Evolutionary conservation across 768 basidiomycete genomes (phyloP).

Genomic region (Leccinum ochraceum): DNA sequence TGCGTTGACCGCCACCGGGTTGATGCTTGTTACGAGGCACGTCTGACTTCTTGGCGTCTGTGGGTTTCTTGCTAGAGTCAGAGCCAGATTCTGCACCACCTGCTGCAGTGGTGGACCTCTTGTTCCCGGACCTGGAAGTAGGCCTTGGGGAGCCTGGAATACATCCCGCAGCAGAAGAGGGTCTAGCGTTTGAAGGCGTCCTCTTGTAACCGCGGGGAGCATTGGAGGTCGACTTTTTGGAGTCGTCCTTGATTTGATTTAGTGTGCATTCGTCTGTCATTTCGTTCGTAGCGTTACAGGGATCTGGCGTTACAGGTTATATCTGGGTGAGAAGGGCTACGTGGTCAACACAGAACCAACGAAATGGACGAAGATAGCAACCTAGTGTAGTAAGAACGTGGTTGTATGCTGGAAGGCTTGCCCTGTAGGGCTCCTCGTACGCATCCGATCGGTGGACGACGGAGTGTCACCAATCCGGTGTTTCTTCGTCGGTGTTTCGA

Average conservation of each 20-base stretch:
- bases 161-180: constrained; percentile 42
- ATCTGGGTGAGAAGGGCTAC: constrained; percentile 39
- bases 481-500: constrained; percentile 46
- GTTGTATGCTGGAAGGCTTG: constrained; percentile 60
- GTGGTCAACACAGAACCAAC: constrained; percentile 21
- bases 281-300: constrained; percentile 68
- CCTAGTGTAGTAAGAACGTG: constrained; percentile 47
- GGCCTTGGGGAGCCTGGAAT: constrained; percentile 53
- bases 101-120: constrained; percentile 45
- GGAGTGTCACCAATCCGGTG: constrained; percentile 28
- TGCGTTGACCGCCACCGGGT: constrained; percentile 46
- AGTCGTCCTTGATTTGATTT: constrained; percentile 60
- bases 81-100: constrained; percentile 65
- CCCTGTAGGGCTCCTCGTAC: constrained; percentile 70
- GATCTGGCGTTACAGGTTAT: constrained; percentile 37
- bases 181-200: constrained; percentile 46
- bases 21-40: constrained; percentile 52
- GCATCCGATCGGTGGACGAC: constrained; percentile 14
- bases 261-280: constrained; percentile 80
- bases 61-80: constrained; percentile 64
- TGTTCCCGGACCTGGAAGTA: constrained; percentile 67
- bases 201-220: constrained; percentile 60
- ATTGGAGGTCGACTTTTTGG: constrained; percentile 54
- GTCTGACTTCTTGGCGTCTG: constrained; percentile 55
- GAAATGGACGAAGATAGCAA: constrained; percentile 26